Evolutionary conservation across 2,329 filamentous ascomycete species (phyloP).

Genomic region (Colletotrichum somersetense): DNA sequence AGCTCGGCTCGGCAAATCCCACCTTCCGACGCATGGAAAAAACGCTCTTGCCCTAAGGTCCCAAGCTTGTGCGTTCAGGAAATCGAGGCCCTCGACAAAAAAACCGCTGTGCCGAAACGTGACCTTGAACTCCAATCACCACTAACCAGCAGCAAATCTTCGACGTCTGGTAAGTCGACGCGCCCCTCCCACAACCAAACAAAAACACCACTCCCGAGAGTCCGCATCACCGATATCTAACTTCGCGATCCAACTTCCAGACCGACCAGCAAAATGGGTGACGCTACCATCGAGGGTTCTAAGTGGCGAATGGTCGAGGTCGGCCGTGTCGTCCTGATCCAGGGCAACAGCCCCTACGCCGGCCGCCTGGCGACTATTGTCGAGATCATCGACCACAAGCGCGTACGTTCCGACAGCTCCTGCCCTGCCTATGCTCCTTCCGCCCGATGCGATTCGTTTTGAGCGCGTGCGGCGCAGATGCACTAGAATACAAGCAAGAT

Average conservation of each 20-base stretch:
- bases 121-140: conserved; percentile 28
- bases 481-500: neutral
- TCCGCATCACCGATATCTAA: conserved; percentile 44
- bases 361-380: conserved; percentile 94
- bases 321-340: conserved; percentile 95
- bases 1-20: conserved; percentile 32
- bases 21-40: neutral
- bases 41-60: conserved; percentile 18
- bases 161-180: conserved; percentile 42
- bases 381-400: conserved; percentile 99
- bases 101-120: conserved; percentile 27
- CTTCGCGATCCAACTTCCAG: conserved; percentile 52
- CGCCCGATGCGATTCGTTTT: conserved; percentile 21
- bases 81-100: conserved; percentile 27
- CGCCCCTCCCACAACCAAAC: conserved; percentile 40
- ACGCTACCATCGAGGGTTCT: conserved; percentile 84
- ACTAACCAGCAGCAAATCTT: conserved; percentile 42
- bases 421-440: neutral
- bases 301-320: conserved; percentile 98
- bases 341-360: conserved; percentile 79
- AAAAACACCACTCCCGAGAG: conserved; percentile 43
- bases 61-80: conserved; percentile 15
- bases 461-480: neutral
- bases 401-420: conserved; percentile 76
- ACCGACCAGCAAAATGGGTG: conserved; percentile 80